phyloP scores from a whole-genome alignment of 495 filamentous ascomycete species.

The Immersiella caudata region DNA sequence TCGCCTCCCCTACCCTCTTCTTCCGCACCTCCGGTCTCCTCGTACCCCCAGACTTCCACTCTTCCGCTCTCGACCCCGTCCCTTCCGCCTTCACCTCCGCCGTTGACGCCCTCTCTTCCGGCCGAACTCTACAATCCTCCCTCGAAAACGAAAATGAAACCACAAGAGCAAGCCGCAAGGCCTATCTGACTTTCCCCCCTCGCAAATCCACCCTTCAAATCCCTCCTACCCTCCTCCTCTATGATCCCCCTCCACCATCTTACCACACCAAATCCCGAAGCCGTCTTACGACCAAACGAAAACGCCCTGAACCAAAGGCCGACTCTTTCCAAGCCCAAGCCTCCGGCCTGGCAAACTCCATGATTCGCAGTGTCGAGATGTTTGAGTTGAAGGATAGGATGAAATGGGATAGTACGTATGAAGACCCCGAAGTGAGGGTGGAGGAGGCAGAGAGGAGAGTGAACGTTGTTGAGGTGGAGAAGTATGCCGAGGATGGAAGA shows the following conservation, averaged over 20 bases:
- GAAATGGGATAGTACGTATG: conserved; percentile 32
- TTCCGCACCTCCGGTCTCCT: conserved; percentile 50
- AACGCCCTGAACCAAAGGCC: not conserved
- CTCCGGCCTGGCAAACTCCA: conserved; percentile 35
- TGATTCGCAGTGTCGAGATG: conserved; percentile 44
- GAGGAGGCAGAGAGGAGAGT: conserved; percentile 26
- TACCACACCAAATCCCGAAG: too few species aligned
- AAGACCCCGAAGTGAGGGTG: conserved; percentile 14
- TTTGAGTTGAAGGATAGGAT: conserved; percentile 36
- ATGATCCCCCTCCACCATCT: conserved; percentile 25
- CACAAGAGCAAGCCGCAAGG: not conserved
- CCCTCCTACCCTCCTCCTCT: conserved; percentile 38
- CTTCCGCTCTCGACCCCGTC: conserved; percentile 13
- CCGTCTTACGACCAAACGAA: too few species aligned
- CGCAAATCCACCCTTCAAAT: conserved; percentile 39
- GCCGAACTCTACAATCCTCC: not conserved
- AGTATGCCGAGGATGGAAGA: conserved; percentile 12
- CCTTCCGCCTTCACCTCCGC: not conserved
- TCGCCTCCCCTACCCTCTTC: conserved; percentile 56
- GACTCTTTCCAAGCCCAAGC: conserved; percentile 45
- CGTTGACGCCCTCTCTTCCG: not conserved
- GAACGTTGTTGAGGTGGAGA: conserved; percentile 6
- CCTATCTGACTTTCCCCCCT: conserved; percentile 42
- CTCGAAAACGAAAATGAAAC: too few species aligned
- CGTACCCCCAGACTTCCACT: conserved; percentile 43